Conservation (phyloP, 176 grass and related monocot species). For the Oryza glumipatula region DNA sequence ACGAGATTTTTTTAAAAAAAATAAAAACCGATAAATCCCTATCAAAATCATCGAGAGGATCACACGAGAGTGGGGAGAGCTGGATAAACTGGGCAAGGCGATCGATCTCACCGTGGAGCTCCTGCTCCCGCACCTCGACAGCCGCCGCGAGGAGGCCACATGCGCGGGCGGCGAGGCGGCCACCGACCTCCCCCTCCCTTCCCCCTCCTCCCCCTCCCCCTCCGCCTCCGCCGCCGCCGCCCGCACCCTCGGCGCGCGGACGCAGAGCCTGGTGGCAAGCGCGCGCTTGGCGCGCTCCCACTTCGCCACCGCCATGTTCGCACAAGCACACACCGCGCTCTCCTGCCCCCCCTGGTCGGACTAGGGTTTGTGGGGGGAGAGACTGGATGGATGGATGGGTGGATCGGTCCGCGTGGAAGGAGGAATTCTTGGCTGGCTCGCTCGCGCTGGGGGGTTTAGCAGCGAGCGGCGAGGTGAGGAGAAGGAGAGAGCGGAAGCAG, state of each 20-base stretch:
- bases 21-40: not conserved
- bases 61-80: not conserved
- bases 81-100: not conserved
- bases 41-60: not conserved
- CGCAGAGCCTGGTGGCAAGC: constrained; percentile 43
- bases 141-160: not conserved
- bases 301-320: constrained; percentile 40
- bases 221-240: too few relatives aligned
- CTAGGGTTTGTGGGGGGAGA: too few relatives aligned
- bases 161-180: not conserved
- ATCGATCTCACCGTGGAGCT: constrained; percentile 38
- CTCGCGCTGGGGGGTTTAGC: constrained; percentile 26
- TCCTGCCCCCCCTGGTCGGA: not conserved
- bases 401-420: not conserved
- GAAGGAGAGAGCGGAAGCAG: constrained; percentile 31
- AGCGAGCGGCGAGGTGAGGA: constrained; percentile 28
- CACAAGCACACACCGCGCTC: not conserved
- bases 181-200: constrained; percentile 3
- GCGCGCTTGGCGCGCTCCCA: constrained; percentile 59
- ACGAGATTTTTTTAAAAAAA: too few relatives aligned
- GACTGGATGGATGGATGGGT: too few relatives aligned
- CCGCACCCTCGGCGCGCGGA: not conserved
- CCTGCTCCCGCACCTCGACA: constrained; percentile 27
- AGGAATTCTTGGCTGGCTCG: not conserved
- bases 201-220: not conserved